Percentiles rank a stretch among this genome's conserved stretches.
phyloP scores from a whole-genome alignment of 2,329 filamentous ascomycete genomes.

The Diaporthe sp. region DNA sequence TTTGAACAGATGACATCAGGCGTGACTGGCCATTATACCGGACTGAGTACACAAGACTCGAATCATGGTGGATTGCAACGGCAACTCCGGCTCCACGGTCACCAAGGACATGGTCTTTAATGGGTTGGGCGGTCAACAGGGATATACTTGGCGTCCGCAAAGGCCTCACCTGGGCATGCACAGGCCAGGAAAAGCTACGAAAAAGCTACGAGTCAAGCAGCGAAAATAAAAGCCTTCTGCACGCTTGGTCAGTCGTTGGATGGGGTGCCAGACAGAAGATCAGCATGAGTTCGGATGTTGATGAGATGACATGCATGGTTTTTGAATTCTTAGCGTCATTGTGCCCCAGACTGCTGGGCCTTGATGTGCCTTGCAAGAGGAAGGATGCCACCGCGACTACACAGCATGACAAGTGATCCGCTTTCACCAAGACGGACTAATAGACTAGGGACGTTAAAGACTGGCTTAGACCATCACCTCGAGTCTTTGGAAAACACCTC shows the following conservation, averaged over 20 bases:
- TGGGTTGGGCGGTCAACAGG: neutral
- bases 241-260: neutral
- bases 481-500: neutral
- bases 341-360: slow-evolving; percentile 4
- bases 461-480: neutral
- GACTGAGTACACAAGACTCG: neutral
- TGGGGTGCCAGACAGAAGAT: neutral
- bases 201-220: slow-evolving; percentile 1
- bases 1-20: slow-evolving; percentile 8
- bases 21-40: neutral
- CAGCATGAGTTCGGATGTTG: neutral
- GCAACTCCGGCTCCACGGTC: slow-evolving; percentile 7
- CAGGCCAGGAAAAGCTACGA: neutral
- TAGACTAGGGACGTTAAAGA: neutral
- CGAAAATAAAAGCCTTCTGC: neutral
- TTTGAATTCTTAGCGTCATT: neutral
- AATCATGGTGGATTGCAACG: neutral
- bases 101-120: neutral
- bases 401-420: no score
- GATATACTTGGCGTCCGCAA: neutral
- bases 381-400: neutral
- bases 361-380: neutral
- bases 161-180: neutral
- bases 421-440: no score
- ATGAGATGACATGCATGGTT: slow-evolving; percentile 3